Evolutionary conservation across 495 filamentous ascomycete genomes (phyloP), one percentile per base, ranked within the genome.

Genomic region (Hypoxylon crocopeplum): DNA sequence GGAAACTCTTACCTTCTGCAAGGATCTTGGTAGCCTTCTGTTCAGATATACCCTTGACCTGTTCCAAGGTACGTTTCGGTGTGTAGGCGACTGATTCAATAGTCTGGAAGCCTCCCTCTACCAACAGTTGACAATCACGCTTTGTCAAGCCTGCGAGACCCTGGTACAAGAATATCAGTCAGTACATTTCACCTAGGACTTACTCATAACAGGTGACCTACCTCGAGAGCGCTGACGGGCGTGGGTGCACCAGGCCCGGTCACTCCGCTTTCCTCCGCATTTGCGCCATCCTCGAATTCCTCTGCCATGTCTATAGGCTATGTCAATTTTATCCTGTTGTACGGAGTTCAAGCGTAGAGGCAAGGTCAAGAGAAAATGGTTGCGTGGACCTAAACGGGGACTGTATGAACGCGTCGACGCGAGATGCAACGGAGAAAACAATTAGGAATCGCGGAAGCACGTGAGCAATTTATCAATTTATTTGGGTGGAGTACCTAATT

Each of bases 41-140:
- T 72, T 97, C 92, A 10, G 94, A 98, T 32, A 98, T 97, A 52
- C 93, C 93, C 72, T 98, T 98, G 69, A 98, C 92, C 62, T 93
- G 91, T 65, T 98, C 93, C 8, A 98, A 74, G 24, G 88, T 72
- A 66, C 93, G 84, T 60, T 86, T 86, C 5, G 95, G 93, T 76
- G 94, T 97, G 72, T 98, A 98, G 27, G 94, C 94, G 30, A 98
- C 86, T 0, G 92, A 86, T 72, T 98, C 94, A 15, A 98, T 91
- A 3, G 94, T 98, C 69, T 97, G 88, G 67, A 86, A 98, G 2
- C 94, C 94, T 21, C 89, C 93, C 70, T 98, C 94, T 24, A 95
- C 77, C 24, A 98, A 83, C 33, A 95, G 77, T 69, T 98, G 93
- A 64, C 97, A 95, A 70, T 98, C 94, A 49, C 94, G 84, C 22